Conservation (phyloP, 2,329 filamentous ascomycete genomes). For the Fusarium paranaense region DNA sequence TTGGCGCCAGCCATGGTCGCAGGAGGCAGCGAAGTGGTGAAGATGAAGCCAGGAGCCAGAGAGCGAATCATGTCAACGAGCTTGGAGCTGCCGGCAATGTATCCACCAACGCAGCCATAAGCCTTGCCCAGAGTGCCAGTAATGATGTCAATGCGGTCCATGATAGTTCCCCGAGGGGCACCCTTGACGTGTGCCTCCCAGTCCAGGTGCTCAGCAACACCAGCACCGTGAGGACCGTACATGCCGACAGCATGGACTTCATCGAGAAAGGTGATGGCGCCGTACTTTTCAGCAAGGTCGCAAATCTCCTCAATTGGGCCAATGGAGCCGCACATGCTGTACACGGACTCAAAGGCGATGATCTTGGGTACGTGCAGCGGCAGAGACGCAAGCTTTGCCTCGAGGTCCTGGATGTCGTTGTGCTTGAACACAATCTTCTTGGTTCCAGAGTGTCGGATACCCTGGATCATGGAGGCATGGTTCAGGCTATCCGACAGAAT, state of each 20-base stretch:
- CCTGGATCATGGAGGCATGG: slow-evolving; percentile 99
- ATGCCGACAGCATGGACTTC: slow-evolving; percentile 99
- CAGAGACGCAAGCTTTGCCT: slow-evolving; percentile 90
- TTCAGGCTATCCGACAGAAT: slow-evolving; percentile 98
- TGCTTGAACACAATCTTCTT: slow-evolving; percentile 99
- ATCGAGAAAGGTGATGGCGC: slow-evolving; percentile 95
- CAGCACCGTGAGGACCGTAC: slow-evolving; percentile 96
- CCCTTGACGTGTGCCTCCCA: slow-evolving; percentile 87
- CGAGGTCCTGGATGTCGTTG: slow-evolving; percentile 93
- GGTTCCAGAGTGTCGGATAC: slow-evolving; percentile 95
- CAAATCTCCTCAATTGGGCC: slow-evolving; percentile 96
- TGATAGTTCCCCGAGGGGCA: slow-evolving; percentile 81
- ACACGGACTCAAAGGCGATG: slow-evolving; percentile 98
- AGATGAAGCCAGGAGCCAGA: slow-evolving; percentile 96
- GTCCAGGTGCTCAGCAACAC: slow-evolving; percentile 97
- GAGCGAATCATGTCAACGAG: slow-evolving; percentile 95
- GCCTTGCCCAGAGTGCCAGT: slow-evolving; percentile 97
- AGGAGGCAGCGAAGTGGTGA: slow-evolving; percentile 95
- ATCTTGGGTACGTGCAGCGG: slow-evolving; percentile 92
- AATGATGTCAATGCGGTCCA: slow-evolving; percentile 98
- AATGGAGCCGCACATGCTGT: slow-evolving; percentile 99
- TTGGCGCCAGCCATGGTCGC: slow-evolving; percentile 96
- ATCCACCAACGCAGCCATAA: slow-evolving; percentile 96
- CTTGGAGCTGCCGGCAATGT: slow-evolving; percentile 90
- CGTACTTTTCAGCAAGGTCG: slow-evolving; percentile 96